Evolutionary conservation across 1,139 yeast genomes (phyloP).

Genomic region (Taphrina wiesneri): DNA sequence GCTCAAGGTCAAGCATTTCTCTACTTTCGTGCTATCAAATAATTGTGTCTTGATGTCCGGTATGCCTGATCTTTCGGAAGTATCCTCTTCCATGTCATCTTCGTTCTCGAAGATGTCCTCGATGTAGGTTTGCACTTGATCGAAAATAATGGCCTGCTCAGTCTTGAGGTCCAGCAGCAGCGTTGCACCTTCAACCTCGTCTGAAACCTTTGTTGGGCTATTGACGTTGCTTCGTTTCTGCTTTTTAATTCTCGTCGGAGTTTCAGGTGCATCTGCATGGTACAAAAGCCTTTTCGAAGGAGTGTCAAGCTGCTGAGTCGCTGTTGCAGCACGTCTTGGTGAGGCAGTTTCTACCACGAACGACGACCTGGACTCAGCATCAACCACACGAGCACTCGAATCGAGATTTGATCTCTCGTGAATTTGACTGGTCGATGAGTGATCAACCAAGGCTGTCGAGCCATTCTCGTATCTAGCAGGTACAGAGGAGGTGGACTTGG

Average conservation of each 20-base stretch:
- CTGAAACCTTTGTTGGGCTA: neutral
- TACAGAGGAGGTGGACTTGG: neutral
- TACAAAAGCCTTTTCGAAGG: neutral
- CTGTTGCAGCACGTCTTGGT: neutral
- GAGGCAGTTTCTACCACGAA: neutral
- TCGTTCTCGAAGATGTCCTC: constrained; percentile 41
- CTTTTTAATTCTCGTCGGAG: neutral
- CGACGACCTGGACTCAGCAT: neutral
- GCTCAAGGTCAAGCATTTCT: neutral
- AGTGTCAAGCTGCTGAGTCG: neutral
- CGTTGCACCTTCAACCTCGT: neutral
- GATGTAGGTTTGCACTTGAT: constrained; percentile 32
- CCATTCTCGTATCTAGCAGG: neutral
- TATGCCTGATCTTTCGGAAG: constrained; percentile 48
- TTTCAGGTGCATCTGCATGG: neutral
- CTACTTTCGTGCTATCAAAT: neutral
- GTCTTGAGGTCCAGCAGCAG: constrained; percentile 9
- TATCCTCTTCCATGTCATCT: constrained; percentile 38
- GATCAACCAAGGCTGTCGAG: neutral
- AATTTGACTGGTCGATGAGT: neutral
- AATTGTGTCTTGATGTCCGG: constrained; percentile 38
- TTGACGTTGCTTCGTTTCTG: neutral
- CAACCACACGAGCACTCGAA: neutral
- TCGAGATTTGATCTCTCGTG: neutral
- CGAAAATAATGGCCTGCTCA: constrained; percentile 30